Conservation (phyloP, 1,139 yeast genomes). For the Candida neerlandica region DNA sequence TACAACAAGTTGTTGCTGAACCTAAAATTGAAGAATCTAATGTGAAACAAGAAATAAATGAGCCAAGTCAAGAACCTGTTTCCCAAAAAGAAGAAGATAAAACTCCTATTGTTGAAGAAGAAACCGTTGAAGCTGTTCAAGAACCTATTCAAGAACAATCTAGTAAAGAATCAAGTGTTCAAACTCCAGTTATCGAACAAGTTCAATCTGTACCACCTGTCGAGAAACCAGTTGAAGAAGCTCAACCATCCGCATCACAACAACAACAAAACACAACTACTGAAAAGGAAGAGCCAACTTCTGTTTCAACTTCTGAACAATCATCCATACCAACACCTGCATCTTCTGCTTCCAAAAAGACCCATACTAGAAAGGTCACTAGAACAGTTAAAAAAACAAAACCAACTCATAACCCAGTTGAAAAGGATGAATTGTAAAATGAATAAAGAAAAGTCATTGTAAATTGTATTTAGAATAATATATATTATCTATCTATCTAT, state of each 20-base stretch:
- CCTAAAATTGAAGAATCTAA: constrained; percentile 1
- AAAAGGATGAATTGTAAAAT: constrained; percentile 17
- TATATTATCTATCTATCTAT: no score
- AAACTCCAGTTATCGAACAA: constrained; percentile 8
- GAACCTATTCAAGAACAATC: constrained; percentile 2
- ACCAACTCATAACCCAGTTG: constrained; percentile 10
- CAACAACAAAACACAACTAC: background rate
- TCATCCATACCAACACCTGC: background rate
- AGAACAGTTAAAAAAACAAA: constrained; percentile 14
- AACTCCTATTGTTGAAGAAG: constrained; percentile 5
- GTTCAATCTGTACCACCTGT: background rate
- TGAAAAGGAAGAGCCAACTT: background rate
- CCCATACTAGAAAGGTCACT: constrained; percentile 12
- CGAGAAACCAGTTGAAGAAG: background rate
- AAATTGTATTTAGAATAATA: background rate
- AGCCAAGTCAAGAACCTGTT: background rate
- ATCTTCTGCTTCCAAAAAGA: constrained; percentile 7
- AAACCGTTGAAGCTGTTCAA: constrained; percentile 1
- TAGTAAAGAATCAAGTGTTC: constrained; percentile 3
- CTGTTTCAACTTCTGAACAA: background rate
- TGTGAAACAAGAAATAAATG: background rate
- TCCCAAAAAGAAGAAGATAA: constrained; percentile 1
- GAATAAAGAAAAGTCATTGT: background rate
- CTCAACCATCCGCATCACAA: background rate
- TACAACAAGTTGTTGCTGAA: background rate